These are phyloP conservation scores for Saksenaea oblongispora DNA, from an alignment of 371 early-diverging fungal genomes.

Conservation along the genomic window DNA sequence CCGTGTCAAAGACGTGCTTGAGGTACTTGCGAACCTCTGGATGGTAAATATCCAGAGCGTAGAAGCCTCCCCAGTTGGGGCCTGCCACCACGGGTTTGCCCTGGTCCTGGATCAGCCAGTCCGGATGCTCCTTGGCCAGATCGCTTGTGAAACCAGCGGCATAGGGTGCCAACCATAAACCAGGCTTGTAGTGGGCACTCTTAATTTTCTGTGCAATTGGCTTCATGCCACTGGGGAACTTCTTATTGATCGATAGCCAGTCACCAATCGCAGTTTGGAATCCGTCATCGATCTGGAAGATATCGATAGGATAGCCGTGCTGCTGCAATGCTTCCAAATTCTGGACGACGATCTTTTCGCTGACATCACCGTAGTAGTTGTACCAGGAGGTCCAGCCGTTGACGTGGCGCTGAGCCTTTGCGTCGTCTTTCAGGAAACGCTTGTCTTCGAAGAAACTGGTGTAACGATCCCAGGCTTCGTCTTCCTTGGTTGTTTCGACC, in stretches of 20 bases:
- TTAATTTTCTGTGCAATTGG: constrained; percentile 40
- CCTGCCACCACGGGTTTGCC: constrained; percentile 40
- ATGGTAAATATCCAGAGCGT: constrained; percentile 57
- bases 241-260: constrained; percentile 53
- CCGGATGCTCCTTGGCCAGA: constrained; percentile 53
- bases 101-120: constrained; percentile 52
- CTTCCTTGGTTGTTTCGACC: constrained; percentile 36
- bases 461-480: constrained; percentile 49
- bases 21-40: constrained; percentile 47
- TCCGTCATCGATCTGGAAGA: constrained; percentile 67
- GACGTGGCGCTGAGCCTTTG: constrained; percentile 31
- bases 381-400: constrained; percentile 69
- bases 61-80: constrained; percentile 56
- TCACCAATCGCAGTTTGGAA: constrained; percentile 62
- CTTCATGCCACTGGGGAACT: constrained; percentile 58
- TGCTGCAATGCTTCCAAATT: constrained; percentile 45
- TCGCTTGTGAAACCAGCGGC: constrained; percentile 49
- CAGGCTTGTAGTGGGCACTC: constrained; percentile 48
- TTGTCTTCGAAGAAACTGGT: constrained; percentile 38
- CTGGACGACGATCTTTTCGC: constrained; percentile 45
- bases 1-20: constrained; percentile 50
- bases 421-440: constrained; percentile 30
- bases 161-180: constrained; percentile 66
- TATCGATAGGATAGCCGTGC: constrained; percentile 52
- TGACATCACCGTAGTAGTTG: constrained; percentile 58